A percentile compares a stretch with the other conserved stretches of the same genome.
Conservation (phyloP, 441 rosid species). For the Hypseocharis bilobata region DNA sequence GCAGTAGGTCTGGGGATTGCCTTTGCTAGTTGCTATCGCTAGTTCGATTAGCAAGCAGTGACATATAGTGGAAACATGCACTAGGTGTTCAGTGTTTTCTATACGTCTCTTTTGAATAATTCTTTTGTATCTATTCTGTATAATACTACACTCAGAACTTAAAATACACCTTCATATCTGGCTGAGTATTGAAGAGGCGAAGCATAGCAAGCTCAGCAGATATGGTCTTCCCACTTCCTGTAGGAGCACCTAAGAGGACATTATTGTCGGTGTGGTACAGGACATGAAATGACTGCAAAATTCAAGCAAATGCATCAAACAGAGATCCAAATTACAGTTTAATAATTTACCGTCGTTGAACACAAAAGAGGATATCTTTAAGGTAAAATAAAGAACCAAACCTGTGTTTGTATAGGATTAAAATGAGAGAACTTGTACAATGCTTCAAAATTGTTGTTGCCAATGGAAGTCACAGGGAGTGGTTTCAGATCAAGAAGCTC, state of each 20-base stretch:
- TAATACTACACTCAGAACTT: conserved; percentile 12
- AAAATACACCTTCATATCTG: conserved; percentile 83
- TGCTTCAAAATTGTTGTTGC: conserved; percentile 57
- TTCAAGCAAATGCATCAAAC: conserved; percentile 25
- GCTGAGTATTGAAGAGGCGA: conserved; percentile 83
- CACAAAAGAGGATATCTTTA: conserved; percentile 17
- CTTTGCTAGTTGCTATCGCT: background rate
- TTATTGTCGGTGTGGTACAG: conserved; percentile 86
- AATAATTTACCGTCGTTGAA: conserved; percentile 12
- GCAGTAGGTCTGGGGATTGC: conserved; percentile 6
- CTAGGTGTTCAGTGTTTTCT: no score
- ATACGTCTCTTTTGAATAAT: background rate
- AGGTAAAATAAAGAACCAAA: conserved; percentile 24
- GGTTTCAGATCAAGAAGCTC: conserved; percentile 95
- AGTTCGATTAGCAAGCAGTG: conserved; percentile 12
- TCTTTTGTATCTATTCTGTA: background rate
- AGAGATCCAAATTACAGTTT: conserved; percentile 11
- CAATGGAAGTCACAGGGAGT: conserved; percentile 80
- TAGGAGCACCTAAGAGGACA: conserved; percentile 95
- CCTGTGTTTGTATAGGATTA: conserved; percentile 99
- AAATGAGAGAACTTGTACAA: conserved; percentile 92
- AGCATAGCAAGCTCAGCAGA: conserved; percentile 99
- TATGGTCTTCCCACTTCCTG: conserved; percentile 98
- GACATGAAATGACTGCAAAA: conserved; percentile 72
- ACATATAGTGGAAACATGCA: no score